Base-by-base conservation (phyloP, 1,284 basidiomycete species). In the Athelia sp. region DNA sequence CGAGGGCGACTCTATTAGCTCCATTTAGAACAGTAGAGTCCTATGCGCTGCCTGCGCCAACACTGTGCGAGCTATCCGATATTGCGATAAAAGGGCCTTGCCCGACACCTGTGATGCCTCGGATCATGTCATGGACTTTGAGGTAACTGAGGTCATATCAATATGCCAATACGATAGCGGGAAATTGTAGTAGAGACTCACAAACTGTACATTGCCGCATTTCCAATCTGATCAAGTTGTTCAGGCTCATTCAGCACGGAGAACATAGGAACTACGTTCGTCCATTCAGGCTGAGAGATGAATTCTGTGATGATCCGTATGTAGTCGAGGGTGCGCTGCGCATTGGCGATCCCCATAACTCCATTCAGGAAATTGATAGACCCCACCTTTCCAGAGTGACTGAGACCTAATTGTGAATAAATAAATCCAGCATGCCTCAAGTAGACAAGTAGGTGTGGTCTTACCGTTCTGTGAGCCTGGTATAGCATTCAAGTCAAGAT, bases 281-380 rank as follows among this genome's bases (percentile, higher is more conserved):
- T 65, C 59, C 88, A 88, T 58, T 89, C 73, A 0, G 80, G 78
- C 61, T 90, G 87, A 6, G 79, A 78, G 58, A 91, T 83, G 68
- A 89, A 90, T 66, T 92, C 80, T 22, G 84, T 76, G 35, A 92
- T 62, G 49, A 83, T 78, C 45, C 88, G 78, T 54, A 90, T 82
- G 63, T 87, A 84, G 58, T 89, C 82, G 45, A 91, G 70, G n/a
- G 82, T 75, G 29, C 90, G 78, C 59, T 91, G 81, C 26, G 85
- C 88, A 57, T 92, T 91, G 51, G 83, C 73, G 21, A 71, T 56
- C 44, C 70, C 81, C 61, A 65, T 63, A 2, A 61, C 58, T 21
- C 61, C 79, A 47, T 66, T 60, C 46, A 90, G 65, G 70, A 87
- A 79, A 59, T 79, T 84, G 52, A 78, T 56, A 21, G 60, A 54